Percentiles rank a stretch among this genome's conserved stretches.
phyloP scores from a whole-genome alignment of 768 basidiomycete genomes.

The Tylopilus vinaceipallidus region DNA sequence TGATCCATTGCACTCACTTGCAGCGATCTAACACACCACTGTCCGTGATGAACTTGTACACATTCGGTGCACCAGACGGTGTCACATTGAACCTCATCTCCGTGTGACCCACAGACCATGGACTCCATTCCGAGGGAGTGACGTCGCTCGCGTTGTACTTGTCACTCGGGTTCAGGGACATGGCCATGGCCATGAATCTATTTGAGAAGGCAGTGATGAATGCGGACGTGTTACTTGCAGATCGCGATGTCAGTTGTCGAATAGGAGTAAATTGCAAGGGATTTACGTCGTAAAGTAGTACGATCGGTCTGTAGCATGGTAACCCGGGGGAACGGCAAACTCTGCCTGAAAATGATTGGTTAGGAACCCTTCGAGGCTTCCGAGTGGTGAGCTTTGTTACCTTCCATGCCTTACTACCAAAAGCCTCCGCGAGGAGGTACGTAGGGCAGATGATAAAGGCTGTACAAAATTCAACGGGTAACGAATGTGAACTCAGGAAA shows the following conservation, averaged over 20 bases:
- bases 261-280: not conserved
- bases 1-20: not conserved
- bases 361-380: not conserved
- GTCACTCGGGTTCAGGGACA: not conserved
- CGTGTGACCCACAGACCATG: not conserved
- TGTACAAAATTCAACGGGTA: not conserved
- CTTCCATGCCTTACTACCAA: no score
- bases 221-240: not conserved
- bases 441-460: constrained; percentile 8
- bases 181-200: constrained; percentile 4
- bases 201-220: constrained; percentile 10
- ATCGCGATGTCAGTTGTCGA: not conserved
- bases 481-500: not conserved
- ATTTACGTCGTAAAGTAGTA: constrained; percentile 9
- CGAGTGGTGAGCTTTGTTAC: no score
- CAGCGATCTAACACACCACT: not conserved
- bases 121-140: not conserved
- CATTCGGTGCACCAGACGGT: not conserved
- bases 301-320: not conserved
- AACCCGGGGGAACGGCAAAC: constrained; percentile 7
- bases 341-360: constrained; percentile 4
- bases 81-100: constrained; percentile 11
- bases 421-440: not conserved
- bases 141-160: not conserved
- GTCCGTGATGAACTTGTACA: not conserved